phyloP scores from a whole-genome alignment of 2,329 filamentous ascomycete species.

The Fusarium subglutinans region DNA sequence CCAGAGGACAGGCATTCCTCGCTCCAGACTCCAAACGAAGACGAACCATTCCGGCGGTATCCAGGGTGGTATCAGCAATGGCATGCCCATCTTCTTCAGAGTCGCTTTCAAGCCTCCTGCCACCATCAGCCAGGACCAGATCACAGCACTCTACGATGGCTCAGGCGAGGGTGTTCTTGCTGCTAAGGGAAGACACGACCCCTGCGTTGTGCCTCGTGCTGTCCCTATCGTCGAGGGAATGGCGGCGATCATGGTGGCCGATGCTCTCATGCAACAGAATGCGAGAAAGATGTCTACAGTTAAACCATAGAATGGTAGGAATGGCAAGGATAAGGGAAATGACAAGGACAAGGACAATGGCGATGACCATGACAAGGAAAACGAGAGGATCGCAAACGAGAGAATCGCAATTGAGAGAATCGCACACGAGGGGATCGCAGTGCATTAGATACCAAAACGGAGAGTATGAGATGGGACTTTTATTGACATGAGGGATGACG shows the following conservation, averaged over 20 bases:
- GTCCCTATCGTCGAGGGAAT: conserved; percentile 92
- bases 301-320: conserved; percentile 9
- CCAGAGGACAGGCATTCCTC: conserved; percentile 55
- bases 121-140: conserved; percentile 90
- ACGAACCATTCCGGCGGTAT: conserved; percentile 97
- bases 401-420: too few relatives aligned
- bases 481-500: conserved; percentile 22
- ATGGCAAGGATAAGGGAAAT: background rate
- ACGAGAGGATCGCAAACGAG: too few relatives aligned
- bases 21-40: conserved; percentile 73
- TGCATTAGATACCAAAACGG: conserved; percentile 24
- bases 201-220: conserved; percentile 88
- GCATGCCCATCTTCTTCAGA: conserved; percentile 92
- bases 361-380: background rate
- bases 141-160: conserved; percentile 82
- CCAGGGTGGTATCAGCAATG: conserved; percentile 95
- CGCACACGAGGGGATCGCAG: background rate
- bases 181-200: conserved; percentile 94
- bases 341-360: background rate
- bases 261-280: conserved; percentile 86
- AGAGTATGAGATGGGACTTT: conserved; percentile 10
- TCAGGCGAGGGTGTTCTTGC: conserved; percentile 77
- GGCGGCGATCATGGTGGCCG: conserved; percentile 87
- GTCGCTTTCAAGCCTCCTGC: conserved; percentile 95
- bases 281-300: conserved; percentile 58